Base-by-base conservation (phyloP, 257 asterid genomes). In the Petunia axillaris region DNA sequence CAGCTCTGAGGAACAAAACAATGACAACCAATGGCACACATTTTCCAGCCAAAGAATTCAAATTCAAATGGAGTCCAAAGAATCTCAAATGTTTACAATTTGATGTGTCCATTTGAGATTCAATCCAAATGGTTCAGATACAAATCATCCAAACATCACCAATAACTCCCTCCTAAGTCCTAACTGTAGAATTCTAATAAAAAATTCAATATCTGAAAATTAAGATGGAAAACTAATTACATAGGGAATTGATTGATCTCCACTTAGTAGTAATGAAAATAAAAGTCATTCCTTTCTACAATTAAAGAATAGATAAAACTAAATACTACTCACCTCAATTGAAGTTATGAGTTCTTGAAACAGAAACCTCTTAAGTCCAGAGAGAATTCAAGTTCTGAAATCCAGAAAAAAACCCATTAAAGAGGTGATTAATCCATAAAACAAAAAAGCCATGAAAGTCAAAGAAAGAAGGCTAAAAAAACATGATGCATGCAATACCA, bases 31-130 rank as follows among this genome's bases (percentile, higher is more conserved):
- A 84, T 55, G 85, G 64, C 39, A 87, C 64, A 77, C 92, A 92
- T 86, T 90, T 94, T 87, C 88, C 88, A 48, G 91, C 90, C 81
- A 89, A 62, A 11, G 91, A 85, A 85, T 86, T 90, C 80, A 85
- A 71, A 81, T 77, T 90, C 80, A 85, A 71, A 81, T 77, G 88
- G 81, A 82, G 39, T 35, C 96, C 91, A 78, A 84, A 83, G 82
- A 90, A 85, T 87, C 91, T 91, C 89, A 82, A 81, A 84, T 84
- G 89, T 84, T 88, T 94, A 70, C 86, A 81, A 58, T 81, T 74
- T 8, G 74, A 82, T 6, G 85, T 76, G 82, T 91, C 91, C 98
- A 91, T 91, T 79, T 67, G 83, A 86, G 85, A 84, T 79, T 80
- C 85, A 63, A 71, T 66, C 81, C 80, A 37, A 13, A 78, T 37